Evolutionary conservation across 176 grass and related monocot species (phyloP).

Genomic region (Pontederia paniculata): DNA sequence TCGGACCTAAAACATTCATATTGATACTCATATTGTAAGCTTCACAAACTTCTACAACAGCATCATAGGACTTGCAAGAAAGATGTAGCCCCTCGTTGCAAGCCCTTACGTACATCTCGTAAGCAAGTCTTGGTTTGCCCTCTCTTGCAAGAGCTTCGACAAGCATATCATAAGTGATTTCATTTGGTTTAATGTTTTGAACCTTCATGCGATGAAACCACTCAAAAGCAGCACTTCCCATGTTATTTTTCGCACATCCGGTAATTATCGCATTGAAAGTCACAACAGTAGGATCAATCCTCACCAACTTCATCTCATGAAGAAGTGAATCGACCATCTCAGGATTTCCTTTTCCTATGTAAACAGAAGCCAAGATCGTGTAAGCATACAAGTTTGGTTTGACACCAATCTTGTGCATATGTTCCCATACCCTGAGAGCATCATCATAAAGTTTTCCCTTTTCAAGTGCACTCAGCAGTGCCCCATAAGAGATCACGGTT

Average conservation of each 20-base stretch:
- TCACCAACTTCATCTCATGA: slow-evolving; percentile 42
- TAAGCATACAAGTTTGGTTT: slow-evolving; percentile 74
- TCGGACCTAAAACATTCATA: slow-evolving; percentile 36
- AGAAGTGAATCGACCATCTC: slow-evolving; percentile 46
- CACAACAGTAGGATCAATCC: slow-evolving; percentile 58
- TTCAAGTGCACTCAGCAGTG: slow-evolving; percentile 61
- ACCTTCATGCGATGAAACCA: slow-evolving; percentile 87
- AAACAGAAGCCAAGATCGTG: slow-evolving; percentile 62
- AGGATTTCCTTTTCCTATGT: slow-evolving; percentile 50
- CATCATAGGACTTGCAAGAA: slow-evolving; percentile 51
- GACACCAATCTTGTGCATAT: slow-evolving; percentile 68
- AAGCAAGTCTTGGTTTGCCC: slow-evolving; percentile 62
- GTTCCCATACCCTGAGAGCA: slow-evolving; percentile 54
- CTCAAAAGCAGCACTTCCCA: slow-evolving; percentile 39
- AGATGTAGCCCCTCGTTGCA: slow-evolving; percentile 44
- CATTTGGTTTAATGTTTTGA: slow-evolving; percentile 44
- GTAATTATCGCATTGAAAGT: slow-evolving; percentile 90
- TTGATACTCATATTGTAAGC: slow-evolving; percentile 31
- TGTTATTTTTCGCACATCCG: slow-evolving; percentile 35
- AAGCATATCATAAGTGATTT: slow-evolving; percentile 70
- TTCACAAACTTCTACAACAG: slow-evolving; percentile 37
- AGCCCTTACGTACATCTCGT: slow-evolving; percentile 66
- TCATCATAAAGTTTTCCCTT: slow-evolving; percentile 74
- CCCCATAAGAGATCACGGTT: slow-evolving; percentile 54
- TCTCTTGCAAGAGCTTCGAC: slow-evolving; percentile 58